Evolutionary conservation across 1,284 basidiomycete species (phyloP), one percentile per base, ranked within the genome.

Genomic region (Xerocomus minutiporus): DNA sequence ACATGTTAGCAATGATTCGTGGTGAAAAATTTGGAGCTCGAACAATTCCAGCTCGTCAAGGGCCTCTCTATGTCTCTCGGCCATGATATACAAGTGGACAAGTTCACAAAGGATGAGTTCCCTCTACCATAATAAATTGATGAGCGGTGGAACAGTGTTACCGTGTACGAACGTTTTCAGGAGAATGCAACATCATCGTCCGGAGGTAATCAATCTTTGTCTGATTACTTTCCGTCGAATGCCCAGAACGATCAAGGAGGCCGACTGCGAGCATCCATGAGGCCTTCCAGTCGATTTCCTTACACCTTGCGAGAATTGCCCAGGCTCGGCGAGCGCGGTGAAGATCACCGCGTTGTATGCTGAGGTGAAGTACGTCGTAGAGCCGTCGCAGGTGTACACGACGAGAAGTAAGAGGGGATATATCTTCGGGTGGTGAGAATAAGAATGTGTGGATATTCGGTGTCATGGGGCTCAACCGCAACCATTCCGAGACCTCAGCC

Each of bases 11-110:
- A 7, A 38, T 8, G 40, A 28, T 5, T 44, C 34, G 31, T 38
- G 44, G 32, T 8, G 26, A 55, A 53, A 8, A 39, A 44, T 25
- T 34, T 52, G 48, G 48, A 50, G 7, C 15, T 71, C 82, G 61
- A 69, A 93, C 89, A 93, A 75, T 63, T 93, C 91, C 12, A 95
- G 73, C 65, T 95, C 89, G 55, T 91, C 88, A 55, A 93, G 71
- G 1, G 92, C 93, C 46, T 85, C 82, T 52, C 75, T 76, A 61
- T 86, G 76, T 60, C 76, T 76, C 2, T 75, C 78, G 8, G 75
- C 66, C 28, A 78, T 60, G 55, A 92, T 82, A 20, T 93, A 74
- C 35, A 81, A 75, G 17, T 92, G 75, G 11, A 89, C 73, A 5
- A 93, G 71, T 62, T 94, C 91, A 59, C 82, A 79, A 8, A 96